phyloP scores from a whole-genome alignment of 441 rosid genomes.

The Pelargonium fulgidum region DNA sequence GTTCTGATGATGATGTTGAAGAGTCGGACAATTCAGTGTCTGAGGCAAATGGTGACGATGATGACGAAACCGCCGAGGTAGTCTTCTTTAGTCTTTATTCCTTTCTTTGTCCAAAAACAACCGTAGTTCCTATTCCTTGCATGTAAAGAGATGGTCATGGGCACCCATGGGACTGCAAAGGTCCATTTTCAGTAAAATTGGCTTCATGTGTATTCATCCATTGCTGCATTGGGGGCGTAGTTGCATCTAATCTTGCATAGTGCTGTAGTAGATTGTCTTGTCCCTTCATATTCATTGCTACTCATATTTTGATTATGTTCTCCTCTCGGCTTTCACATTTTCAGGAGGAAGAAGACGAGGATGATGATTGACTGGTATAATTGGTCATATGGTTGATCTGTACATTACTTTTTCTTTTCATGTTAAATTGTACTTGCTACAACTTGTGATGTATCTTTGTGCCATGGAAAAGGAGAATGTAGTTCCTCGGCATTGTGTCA shows the following conservation, averaged over 20 bases:
- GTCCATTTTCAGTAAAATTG: too few species aligned
- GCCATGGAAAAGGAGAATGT: background rate
- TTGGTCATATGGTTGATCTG: background rate
- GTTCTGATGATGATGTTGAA: conserved; percentile 22
- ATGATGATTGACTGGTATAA: conserved; percentile 13
- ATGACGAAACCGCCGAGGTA: conserved; percentile 22
- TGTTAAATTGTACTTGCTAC: background rate
- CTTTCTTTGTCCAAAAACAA: background rate
- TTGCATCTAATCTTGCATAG: too few species aligned
- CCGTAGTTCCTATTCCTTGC: background rate
- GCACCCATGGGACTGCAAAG: too few species aligned
- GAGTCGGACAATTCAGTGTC: conserved; percentile 30
- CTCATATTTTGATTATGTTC: background rate
- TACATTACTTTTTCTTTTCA: background rate
- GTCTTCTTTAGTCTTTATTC: background rate
- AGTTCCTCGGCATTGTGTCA: background rate
- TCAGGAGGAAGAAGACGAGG: conserved; percentile 17
- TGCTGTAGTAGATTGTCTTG: too few species aligned
- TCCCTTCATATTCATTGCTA: background rate
- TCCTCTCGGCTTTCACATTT: conserved; percentile 1
- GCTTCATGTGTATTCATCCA: too few species aligned
- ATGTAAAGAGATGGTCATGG: too few species aligned
- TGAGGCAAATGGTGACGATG: conserved; percentile 24
- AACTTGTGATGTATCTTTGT: background rate
- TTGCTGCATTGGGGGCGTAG: too few species aligned